phyloP scores from a whole-genome alignment of 2,329 filamentous ascomycete genomes.

The Colletotrichum sp. region DNA sequence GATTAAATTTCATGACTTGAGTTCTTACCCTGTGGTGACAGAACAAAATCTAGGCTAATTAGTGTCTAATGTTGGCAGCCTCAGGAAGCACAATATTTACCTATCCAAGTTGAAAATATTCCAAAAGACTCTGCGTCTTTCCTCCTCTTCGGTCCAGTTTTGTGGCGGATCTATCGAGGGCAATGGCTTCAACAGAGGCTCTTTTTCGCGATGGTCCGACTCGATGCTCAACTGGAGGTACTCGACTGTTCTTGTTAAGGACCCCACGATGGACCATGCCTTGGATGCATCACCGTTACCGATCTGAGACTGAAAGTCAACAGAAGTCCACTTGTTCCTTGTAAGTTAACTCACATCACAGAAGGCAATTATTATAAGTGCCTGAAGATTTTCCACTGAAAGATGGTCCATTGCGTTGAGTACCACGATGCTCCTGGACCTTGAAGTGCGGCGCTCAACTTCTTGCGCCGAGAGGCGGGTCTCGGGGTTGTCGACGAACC shows the following conservation, averaged over 20 bases:
- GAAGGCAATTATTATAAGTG: constrained; percentile 41
- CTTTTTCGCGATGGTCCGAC: constrained; percentile 11
- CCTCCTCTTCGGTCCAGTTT: constrained; percentile 35
- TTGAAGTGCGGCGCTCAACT: constrained; percentile 14
- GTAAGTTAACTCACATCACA: constrained; percentile 32
- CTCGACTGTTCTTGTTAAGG: constrained; percentile 22
- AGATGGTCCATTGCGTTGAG: constrained; percentile 36
- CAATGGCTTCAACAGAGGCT: constrained; percentile 27
- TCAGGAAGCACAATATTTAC: constrained; percentile 12
- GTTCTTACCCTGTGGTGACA: constrained; percentile 24
- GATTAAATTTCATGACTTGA: too few species aligned
- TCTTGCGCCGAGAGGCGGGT: constrained; percentile 22
- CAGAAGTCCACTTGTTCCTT: not conserved
- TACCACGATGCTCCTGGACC: constrained; percentile 28
- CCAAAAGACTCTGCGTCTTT: constrained; percentile 36
- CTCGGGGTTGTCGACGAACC: constrained; percentile 29
- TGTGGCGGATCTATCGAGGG: constrained; percentile 31
- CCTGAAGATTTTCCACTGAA: constrained; percentile 40
- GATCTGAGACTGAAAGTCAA: constrained; percentile 2
- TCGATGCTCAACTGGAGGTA: constrained; percentile 24
- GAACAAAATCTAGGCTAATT: constrained; percentile 24
- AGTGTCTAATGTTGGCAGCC: not conserved
- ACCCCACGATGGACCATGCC: constrained; percentile 22
- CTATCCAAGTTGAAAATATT: constrained; percentile 35
- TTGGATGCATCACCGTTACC: constrained; percentile 23